These are phyloP conservation scores for Penicillium bovifimosum DNA, from an alignment of 495 filamentous ascomycete species.

Conservation along the genomic window DNA sequence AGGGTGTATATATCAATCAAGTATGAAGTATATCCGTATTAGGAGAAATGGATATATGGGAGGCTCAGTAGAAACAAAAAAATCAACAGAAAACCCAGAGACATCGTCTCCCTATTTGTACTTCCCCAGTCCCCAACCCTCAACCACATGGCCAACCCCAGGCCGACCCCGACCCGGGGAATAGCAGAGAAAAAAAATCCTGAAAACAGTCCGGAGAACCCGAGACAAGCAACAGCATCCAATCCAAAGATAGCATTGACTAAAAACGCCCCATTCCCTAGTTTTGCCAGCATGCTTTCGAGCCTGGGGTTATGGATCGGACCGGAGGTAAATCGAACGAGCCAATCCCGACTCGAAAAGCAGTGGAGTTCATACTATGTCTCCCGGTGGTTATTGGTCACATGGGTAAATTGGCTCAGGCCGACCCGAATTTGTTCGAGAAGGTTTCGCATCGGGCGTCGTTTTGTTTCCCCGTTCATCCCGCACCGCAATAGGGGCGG, in stretches of 20 bases:
- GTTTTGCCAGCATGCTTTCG: background rate
- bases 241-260: background rate
- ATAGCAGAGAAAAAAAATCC: constrained; percentile 1
- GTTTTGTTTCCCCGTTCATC: no score
- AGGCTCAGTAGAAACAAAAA: background rate
- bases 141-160: constrained; percentile 8
- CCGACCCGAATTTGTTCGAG: constrained; percentile 4
- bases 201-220: constrained; percentile 9
- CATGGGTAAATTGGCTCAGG: constrained; percentile 3
- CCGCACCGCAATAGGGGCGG: no score
- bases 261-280: background rate
- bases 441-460: background rate
- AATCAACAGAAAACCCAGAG: constrained; percentile 5
- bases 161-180: background rate
- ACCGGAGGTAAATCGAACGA: background rate
- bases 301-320: constrained; percentile 6
- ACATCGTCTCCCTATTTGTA: constrained; percentile 10
- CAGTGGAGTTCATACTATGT: no score
- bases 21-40: background rate
- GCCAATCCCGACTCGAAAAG: no score
- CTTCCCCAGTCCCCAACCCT: constrained; percentile 5
- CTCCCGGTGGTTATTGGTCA: background rate
- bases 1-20: background rate
- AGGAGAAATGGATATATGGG: background rate
- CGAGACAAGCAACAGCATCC: background rate